Conservation (phyloP, 352 stramenopile genomes). For the Phytophthora meadii region DNA sequence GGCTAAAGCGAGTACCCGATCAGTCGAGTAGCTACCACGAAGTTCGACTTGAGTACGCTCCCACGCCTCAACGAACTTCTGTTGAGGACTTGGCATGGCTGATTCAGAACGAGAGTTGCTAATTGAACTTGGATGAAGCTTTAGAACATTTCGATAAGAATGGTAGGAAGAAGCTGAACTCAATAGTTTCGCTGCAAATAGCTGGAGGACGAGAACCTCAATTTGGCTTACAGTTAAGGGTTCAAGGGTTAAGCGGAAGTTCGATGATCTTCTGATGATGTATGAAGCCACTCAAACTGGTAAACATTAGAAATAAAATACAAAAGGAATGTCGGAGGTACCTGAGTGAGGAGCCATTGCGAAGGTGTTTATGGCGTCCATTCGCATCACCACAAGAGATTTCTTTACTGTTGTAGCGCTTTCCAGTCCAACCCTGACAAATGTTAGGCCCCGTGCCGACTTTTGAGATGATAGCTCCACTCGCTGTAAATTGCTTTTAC, state of each 20-base stretch:
- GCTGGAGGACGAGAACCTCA: no score
- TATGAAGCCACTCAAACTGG: constrained; percentile 35
- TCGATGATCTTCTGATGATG: no score
- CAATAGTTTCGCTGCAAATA: no score
- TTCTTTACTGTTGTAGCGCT: not conserved
- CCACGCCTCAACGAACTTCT: no score
- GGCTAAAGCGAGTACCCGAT: constrained; percentile 2
- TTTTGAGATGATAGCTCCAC: constrained; percentile 1
- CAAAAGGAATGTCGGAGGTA: not conserved
- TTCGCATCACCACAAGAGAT: not conserved
- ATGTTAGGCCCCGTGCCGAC: no score
- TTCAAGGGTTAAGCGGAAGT: no score
- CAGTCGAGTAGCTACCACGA: constrained; percentile 4
- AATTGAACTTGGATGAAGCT: no score
- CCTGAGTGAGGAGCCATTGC: not conserved
- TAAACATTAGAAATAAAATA: not conserved
- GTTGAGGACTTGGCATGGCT: no score
- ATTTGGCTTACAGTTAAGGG: no score
- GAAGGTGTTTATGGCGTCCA: not conserved
- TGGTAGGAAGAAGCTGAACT: no score
- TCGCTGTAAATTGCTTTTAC: not conserved
- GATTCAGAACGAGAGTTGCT: no score
- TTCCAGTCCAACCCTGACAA: not conserved
- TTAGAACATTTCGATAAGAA: no score
- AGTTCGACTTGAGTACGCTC: constrained; percentile 2